phyloP scores from a whole-genome alignment of 805 yeast species.

The Metschnikowia dekortorum region DNA sequence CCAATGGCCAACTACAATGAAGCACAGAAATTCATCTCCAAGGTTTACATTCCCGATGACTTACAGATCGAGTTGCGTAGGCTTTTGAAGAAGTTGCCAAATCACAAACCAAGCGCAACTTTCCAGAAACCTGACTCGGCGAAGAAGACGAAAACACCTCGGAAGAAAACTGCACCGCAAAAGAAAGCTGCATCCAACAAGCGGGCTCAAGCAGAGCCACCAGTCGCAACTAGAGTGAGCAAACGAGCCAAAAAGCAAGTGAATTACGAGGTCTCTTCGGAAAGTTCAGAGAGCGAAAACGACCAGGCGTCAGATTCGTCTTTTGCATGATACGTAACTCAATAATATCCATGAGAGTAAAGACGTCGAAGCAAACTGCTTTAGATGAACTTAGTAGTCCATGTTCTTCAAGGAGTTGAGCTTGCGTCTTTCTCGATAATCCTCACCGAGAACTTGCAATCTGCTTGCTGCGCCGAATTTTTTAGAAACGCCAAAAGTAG shows the following conservation, averaged over 20 bases:
- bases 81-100: conserved; percentile 20
- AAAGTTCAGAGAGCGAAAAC: neutral
- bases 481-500: conserved; percentile 44
- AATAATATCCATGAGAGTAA: neutral
- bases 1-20: conserved; percentile 54
- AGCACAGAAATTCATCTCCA: conserved; percentile 53
- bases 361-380: neutral
- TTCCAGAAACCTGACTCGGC: conserved; percentile 2
- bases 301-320: neutral
- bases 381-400: conserved; percentile 25
- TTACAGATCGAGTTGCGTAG: conserved; percentile 34
- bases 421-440: conserved; percentile 51
- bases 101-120: conserved; percentile 11
- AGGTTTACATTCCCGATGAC: conserved; percentile 51
- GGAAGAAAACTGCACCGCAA: conserved; percentile 3
- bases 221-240: conserved; percentile 23
- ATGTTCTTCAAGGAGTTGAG: conserved; percentile 44
- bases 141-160: conserved; percentile 4
- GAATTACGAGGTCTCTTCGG: conserved; percentile 7
- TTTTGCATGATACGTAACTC: neutral
- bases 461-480: conserved; percentile 77
- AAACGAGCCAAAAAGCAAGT: conserved; percentile 14
- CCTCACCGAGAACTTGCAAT: conserved; percentile 72
- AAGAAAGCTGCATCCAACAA: conserved; percentile 4
- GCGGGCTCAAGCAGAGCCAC: conserved; percentile 18